Evolutionary conservation across 2,329 filamentous ascomycete genomes (phyloP).

Genomic region (Phaeomoniella chlamydospora): DNA sequence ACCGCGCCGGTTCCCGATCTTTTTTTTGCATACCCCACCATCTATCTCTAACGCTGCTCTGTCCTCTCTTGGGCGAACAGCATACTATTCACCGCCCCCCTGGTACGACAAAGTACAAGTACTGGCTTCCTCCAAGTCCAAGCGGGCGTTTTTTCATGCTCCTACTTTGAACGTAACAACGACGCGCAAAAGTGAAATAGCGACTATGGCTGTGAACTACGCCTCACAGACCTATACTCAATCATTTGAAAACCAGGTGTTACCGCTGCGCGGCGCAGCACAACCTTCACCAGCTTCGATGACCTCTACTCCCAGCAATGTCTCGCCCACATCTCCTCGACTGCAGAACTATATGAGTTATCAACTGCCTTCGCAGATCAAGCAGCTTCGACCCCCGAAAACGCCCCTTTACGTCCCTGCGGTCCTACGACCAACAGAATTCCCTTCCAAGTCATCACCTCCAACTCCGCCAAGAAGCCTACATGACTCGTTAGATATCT

Average conservation of each 20-base stretch:
- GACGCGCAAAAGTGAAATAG: not conserved
- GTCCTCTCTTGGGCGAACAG: too few species aligned
- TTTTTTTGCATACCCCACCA: too few species aligned
- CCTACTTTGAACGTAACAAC: not conserved
- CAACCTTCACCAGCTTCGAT: constrained; percentile 29
- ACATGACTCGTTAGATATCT: constrained; percentile 37
- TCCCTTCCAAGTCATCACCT: constrained; percentile 27
- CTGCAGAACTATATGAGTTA: constrained; percentile 18
- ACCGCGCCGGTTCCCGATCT: constrained; percentile 1
- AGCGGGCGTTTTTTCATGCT: not conserved
- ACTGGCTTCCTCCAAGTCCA: not conserved
- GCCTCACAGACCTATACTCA: constrained; percentile 11
- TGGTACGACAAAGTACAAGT: not conserved
- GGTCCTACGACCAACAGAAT: constrained; percentile 45
- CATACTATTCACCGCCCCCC: not conserved
- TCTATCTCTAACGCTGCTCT: constrained; percentile 1
- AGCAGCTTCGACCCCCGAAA: constrained; percentile 45
- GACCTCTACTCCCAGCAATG: constrained; percentile 35
- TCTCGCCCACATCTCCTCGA: constrained; percentile 38
- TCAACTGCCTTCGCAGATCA: constrained; percentile 23
- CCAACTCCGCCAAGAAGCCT: constrained; percentile 37
- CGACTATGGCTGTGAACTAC: constrained; percentile 10
- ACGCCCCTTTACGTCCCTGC: constrained; percentile 49
- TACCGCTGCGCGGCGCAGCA: constrained; percentile 18
- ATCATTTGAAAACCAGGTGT: constrained; percentile 9